Evolutionary conservation across 805 yeast genomes (phyloP).

Genomic region (Yamadazyma kitorensis): DNA sequence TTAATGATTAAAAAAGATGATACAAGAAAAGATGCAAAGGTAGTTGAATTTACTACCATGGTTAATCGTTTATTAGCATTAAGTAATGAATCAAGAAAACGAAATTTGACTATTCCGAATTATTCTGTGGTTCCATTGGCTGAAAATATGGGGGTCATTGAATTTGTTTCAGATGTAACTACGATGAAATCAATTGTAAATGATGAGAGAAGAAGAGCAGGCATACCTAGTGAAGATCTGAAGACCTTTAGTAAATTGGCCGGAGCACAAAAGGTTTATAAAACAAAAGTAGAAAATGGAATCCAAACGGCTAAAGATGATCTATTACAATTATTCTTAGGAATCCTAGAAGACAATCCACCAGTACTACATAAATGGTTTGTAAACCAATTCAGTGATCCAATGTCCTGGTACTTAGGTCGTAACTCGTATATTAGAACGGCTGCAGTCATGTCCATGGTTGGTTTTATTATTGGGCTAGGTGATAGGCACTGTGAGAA

Average conservation of each 20-base stretch:
- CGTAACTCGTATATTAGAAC: conserved; percentile 74
- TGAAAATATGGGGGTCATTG: conserved; percentile 86
- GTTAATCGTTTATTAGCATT: conserved; percentile 69
- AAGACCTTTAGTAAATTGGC: conserved; percentile 27
- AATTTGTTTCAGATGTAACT: conserved; percentile 41
- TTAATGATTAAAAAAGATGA: conserved; percentile 89
- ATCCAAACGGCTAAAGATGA: conserved; percentile 13
- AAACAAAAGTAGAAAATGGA: conserved; percentile 11
- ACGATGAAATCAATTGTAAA: conserved; percentile 32
- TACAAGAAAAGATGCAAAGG: conserved; percentile 89
- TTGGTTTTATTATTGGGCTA: conserved; percentile 88
- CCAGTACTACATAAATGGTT: conserved; percentile 89
- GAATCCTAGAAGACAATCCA: conserved; percentile 38
- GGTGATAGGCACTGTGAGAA: conserved; percentile 98
- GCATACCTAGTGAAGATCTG: conserved; percentile 22
- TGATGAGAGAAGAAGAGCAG: conserved; percentile 27
- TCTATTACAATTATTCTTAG: conserved; percentile 22
- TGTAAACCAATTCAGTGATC: conserved; percentile 84
- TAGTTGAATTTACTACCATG: conserved; percentile 86
- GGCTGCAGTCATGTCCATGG: conserved; percentile 95
- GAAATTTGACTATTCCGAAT: conserved; percentile 69
- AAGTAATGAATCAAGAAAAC: conserved; percentile 68
- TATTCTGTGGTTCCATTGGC: conserved; percentile 88
- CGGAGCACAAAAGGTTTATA: conserved; percentile 27
- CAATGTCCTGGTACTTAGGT: conserved; percentile 80